These are phyloP conservation scores for Aspergillus sclerotialis DNA, from an alignment of 2,329 filamentous ascomycete genomes.

Conservation along the genomic window DNA sequence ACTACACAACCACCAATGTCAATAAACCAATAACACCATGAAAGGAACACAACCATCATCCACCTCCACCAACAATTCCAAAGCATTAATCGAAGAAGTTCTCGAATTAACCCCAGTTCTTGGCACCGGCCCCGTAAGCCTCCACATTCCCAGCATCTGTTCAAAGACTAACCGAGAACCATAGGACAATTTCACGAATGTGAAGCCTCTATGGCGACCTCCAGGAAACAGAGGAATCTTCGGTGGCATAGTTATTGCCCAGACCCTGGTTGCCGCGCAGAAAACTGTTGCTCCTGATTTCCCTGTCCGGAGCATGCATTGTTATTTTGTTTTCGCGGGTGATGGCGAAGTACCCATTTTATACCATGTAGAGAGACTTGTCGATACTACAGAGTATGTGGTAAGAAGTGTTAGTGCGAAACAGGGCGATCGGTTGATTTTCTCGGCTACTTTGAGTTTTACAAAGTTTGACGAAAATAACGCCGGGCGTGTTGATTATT, in stretches of 20 bases:
- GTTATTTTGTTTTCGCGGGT: slow-evolving; percentile 8
- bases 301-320: slow-evolving; percentile 6
- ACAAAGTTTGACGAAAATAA: not conserved
- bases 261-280: slow-evolving; percentile 8
- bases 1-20: too few relatives aligned
- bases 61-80: not conserved
- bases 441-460: slow-evolving; percentile 5
- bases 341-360: slow-evolving; percentile 1
- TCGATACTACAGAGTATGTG: slow-evolving; percentile 3
- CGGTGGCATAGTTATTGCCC: slow-evolving; percentile 9
- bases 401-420: slow-evolving; percentile 5
- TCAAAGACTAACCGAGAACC: not conserved
- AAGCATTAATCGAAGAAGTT: not conserved
- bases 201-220: slow-evolving; percentile 6
- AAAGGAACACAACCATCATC: not conserved
- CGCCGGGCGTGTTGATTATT: not conserved
- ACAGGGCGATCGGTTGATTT: slow-evolving; percentile 3
- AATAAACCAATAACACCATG: not conserved
- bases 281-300: slow-evolving; percentile 2
- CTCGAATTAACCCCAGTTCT: not conserved
- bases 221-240: slow-evolving; percentile 9
- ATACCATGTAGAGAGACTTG: slow-evolving; percentile 6
- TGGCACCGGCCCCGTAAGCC: not conserved
- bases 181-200: slow-evolving; percentile 8
- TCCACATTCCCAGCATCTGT: not conserved